phyloP scores from a whole-genome alignment of 306 rosid species.

The Sophora flavescens region DNA sequence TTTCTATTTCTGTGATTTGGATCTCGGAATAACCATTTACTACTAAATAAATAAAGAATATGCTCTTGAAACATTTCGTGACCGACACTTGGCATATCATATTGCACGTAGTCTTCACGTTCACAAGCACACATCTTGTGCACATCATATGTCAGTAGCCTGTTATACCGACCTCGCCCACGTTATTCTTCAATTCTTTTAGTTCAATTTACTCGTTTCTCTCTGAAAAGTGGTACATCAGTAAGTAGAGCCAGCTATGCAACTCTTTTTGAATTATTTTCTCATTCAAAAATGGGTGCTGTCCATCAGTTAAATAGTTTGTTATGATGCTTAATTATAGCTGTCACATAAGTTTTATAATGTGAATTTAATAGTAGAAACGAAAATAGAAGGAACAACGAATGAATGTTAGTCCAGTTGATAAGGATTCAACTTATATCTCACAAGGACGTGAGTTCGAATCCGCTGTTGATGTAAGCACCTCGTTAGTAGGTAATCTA shows the following conservation, averaged over 20 bases:
- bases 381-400: not conserved
- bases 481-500: no score
- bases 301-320: not conserved
- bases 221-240: not conserved
- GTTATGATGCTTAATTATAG: not conserved
- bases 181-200: slow-evolving; percentile 1
- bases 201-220: not conserved
- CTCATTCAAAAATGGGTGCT: not conserved
- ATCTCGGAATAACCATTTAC: not conserved
- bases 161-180: not conserved
- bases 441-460: no score
- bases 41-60: not conserved
- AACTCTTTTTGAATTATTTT: not conserved
- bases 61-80: slow-evolving; percentile 24
- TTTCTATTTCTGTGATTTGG: not conserved
- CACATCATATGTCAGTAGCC: not conserved
- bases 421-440: no score
- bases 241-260: not conserved
- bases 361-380: not conserved
- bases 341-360: not conserved
- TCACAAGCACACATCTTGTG: not conserved
- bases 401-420: no score
- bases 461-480: no score
- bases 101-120: slow-evolving; percentile 40
- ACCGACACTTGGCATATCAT: not conserved